Conservation (phyloP, 1,284 basidiomycete genomes). For the Hemileia vastatrix region DNA sequence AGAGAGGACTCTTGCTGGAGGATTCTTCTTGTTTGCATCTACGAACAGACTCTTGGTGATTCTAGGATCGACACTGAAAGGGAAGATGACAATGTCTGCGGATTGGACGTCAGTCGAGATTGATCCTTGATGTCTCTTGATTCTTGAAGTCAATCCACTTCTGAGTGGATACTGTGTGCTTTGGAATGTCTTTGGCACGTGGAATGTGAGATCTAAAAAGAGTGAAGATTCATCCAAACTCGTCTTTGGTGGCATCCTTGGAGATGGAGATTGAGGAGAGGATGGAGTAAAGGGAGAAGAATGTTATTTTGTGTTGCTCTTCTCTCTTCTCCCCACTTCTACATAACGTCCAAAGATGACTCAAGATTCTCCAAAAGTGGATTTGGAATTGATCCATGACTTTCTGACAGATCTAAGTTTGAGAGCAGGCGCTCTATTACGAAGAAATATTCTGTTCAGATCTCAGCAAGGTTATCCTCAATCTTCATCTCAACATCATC, state of each 20-base stretch:
- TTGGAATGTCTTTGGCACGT: neutral
- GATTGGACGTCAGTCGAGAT: neutral
- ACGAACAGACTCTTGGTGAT: neutral
- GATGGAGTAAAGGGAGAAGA: too few species aligned
- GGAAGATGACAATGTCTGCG: neutral
- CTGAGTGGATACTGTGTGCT: neutral
- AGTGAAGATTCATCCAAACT: neutral
- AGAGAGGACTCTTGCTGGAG: neutral
- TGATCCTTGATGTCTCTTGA: neutral
- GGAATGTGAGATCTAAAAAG: neutral
- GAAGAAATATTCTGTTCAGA: neutral
- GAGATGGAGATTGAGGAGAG: too few species aligned
- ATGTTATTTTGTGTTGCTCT: too few species aligned
- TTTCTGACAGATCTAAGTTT: too few species aligned
- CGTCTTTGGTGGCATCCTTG: too few species aligned
- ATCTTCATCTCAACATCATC: neutral
- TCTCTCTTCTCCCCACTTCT: too few species aligned
- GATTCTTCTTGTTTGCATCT: neutral
- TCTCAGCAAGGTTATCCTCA: neutral
- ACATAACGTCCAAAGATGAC: too few species aligned
- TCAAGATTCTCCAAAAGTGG: too few species aligned
- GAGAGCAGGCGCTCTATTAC: constrained; percentile 12
- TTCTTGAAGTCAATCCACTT: neutral
- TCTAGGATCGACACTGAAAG: neutral
- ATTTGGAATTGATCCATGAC: too few species aligned